These are phyloP conservation scores for Pyropia yezoensis DNA, from an alignment of 23 red algal species.

Conservation along the genomic window DNA sequence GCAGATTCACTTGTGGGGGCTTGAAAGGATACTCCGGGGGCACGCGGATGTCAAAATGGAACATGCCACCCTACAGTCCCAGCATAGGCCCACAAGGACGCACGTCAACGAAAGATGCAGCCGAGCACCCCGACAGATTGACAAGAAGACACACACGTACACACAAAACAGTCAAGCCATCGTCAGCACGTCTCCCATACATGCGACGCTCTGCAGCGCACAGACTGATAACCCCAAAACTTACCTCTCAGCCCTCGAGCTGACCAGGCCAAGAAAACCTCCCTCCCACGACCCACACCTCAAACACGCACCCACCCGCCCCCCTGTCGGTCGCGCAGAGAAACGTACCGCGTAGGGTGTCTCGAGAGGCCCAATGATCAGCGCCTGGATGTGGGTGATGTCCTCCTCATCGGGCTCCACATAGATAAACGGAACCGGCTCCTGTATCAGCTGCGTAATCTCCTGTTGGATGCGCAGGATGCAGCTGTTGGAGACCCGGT, in stretches of 20 bases:
- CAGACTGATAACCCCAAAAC: too few species aligned
- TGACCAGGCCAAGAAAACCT: too few species aligned
- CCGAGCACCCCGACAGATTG: too few species aligned
- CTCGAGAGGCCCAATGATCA: constrained; percentile 62
- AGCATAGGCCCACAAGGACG: too few species aligned
- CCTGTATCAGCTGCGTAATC: constrained; percentile 29
- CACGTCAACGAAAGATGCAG: too few species aligned
- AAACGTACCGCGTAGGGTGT: constrained; percentile 62
- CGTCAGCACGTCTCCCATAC: too few species aligned
- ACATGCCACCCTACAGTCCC: constrained; percentile 3
- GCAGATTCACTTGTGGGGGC: constrained; percentile 41
- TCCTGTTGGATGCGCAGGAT: constrained; percentile 68
- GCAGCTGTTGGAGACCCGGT: constrained; percentile 27
- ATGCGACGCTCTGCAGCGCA: too few species aligned
- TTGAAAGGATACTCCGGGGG: constrained; percentile 67
- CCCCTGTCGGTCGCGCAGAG: neutral
- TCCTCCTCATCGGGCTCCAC: constrained; percentile 52
- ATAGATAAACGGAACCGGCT: constrained; percentile 70
- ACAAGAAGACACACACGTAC: too few species aligned
- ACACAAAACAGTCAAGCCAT: too few species aligned
- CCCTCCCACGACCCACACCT: too few species aligned
- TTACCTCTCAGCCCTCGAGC: too few species aligned
- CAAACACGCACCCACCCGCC: too few species aligned
- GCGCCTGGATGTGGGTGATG: constrained; percentile 53
- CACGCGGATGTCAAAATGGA: constrained; percentile 74